phyloP scores from a whole-genome alignment of 495 filamentous ascomycete genomes.

The Penicillium chermesinum region DNA sequence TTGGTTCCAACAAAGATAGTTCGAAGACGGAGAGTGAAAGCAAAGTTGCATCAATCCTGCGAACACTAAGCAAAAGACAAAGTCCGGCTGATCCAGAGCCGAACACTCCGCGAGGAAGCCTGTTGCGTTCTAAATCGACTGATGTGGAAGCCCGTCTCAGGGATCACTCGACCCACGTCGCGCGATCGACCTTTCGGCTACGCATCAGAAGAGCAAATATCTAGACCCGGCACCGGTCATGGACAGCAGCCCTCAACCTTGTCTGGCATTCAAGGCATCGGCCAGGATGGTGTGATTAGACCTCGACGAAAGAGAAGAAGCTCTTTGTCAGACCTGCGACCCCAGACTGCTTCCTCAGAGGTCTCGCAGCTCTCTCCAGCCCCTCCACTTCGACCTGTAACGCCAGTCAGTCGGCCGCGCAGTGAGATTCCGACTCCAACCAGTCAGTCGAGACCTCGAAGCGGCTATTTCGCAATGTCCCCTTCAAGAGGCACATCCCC shows the following conservation, averaged over 20 bases:
- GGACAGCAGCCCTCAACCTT: slow-evolving; percentile 32
- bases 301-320: slow-evolving; percentile 76
- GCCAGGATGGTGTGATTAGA: slow-evolving; percentile 36
- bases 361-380: slow-evolving; percentile 32
- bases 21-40: slow-evolving; percentile 61
- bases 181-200: slow-evolving; percentile 56
- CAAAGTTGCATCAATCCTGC: slow-evolving; percentile 73
- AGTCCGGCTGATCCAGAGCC: slow-evolving; percentile 50
- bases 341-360: slow-evolving; percentile 44
- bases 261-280: slow-evolving; percentile 33
- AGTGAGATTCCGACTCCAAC: slow-evolving; percentile 23
- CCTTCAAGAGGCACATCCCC: slow-evolving; percentile 29
- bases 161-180: slow-evolving; percentile 56
- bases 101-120: slow-evolving; percentile 56
- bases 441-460: slow-evolving; percentile 29
- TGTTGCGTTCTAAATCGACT: slow-evolving; percentile 75
- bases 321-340: slow-evolving; percentile 83
- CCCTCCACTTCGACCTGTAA: slow-evolving; percentile 31
- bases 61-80: slow-evolving; percentile 82
- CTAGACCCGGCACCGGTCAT: slow-evolving; percentile 45
- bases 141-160: slow-evolving; percentile 58
- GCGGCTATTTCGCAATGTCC: slow-evolving; percentile 31
- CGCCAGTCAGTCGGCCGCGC: slow-evolving; percentile 27
- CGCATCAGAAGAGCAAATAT: slow-evolving; percentile 37
- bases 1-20: slow-evolving; percentile 71